Percentiles rank a stretch among this genome's conserved stretches.
Evolutionary conservation across 345 rosid species (phyloP).

Genomic region (Lumnitzera littorea): DNA sequence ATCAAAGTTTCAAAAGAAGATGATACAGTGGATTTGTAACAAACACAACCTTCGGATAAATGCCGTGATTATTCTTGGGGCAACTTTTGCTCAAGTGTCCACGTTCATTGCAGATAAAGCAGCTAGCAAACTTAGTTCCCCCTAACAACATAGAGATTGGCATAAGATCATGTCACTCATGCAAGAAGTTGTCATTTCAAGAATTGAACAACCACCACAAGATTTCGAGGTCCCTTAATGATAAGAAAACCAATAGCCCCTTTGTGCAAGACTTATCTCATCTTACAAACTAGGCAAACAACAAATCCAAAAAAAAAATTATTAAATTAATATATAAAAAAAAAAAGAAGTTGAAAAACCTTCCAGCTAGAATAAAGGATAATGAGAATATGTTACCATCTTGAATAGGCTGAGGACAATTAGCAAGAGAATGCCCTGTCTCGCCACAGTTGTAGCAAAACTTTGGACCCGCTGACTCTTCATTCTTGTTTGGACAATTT

Average conservation of each 20-base stretch:
- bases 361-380: neutral
- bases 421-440: slow-evolving; percentile 69
- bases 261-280: no score
- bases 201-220: no score
- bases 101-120: slow-evolving; percentile 72
- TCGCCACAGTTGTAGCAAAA: slow-evolving; percentile 86
- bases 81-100: slow-evolving; percentile 95
- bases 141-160: slow-evolving; percentile 33
- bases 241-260: no score
- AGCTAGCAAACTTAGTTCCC: slow-evolving; percentile 80
- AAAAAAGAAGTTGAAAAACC: no score
- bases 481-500: slow-evolving; percentile 63
- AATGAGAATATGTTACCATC: slow-evolving; percentile 40
- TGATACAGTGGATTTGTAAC: no score
- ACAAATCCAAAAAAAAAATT: no score
- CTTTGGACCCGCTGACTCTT: slow-evolving; percentile 45
- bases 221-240: no score
- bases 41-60: slow-evolving; percentile 78
- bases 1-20: no score
- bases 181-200: no score
- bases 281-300: no score
- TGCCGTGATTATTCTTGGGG: slow-evolving; percentile 72
- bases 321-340: no score
- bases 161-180: neutral
- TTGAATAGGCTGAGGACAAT: slow-evolving; percentile 64